Base-by-base conservation (phyloP, 2,329 filamentous ascomycete species). In the Eurotiales sp. region DNA sequence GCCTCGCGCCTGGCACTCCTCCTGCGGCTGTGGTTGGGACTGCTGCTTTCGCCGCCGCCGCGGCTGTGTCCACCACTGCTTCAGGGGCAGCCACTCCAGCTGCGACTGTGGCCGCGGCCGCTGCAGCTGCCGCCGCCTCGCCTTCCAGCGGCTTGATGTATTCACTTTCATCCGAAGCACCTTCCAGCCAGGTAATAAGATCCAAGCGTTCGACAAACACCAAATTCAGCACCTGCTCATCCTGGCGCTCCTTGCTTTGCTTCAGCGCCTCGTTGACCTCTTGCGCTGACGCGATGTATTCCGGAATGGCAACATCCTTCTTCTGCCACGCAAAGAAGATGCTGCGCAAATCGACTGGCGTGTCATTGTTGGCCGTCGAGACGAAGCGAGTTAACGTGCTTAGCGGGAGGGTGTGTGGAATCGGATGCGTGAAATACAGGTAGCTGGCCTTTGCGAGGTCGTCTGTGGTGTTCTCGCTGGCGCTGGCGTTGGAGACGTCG, bases 301-400 rank as follows among this genome's bases (percentile, higher is more conserved):
- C 90, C 10, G 88, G 87, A 59, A 95, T 90, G 50, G 87, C 84
- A 50, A 87, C 84, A 74, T 97, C 92, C 69, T 90, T 90, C 73
- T 96, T 95, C 63, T 88, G 79, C 90, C 90, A 99, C 51, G 90
- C 90, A 66, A 97, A 96, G 76, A 92, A 96, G 72, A 96, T 92
- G 68, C 87, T 93, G 66, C 93, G 90, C 60, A 99, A 78, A 67
- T 96, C 89, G 62, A 96, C 85, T 4, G 86, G 79, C 51, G 78
- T 77, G 43, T 82, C 78, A 61, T 72, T 71, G 61, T 71, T 71
- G 43, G 84, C 82, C 53, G 82, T 81, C n/a, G 89, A 91, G 55
- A 88, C 80, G 75, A 97, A 97, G 61, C 93, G 89, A 59, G 93
- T 99, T 8, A 85, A 79, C 12, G 81, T 79, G 46, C 82, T 83